phyloP scores from a whole-genome alignment of 1,284 basidiomycete genomes.

The Microbotryomycetes sp. region DNA sequence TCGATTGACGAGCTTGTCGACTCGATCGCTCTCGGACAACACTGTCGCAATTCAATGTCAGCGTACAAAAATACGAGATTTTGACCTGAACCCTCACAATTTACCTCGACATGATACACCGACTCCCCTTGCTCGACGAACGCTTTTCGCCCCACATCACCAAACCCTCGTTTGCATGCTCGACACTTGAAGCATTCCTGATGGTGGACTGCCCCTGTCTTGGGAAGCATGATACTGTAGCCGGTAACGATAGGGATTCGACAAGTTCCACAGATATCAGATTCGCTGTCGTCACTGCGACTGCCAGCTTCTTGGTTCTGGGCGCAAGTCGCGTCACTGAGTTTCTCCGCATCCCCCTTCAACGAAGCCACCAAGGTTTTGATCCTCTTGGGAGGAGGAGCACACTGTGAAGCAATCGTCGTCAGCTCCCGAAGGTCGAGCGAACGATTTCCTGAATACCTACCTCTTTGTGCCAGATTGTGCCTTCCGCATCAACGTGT shows the following conservation, averaged over 20 bases:
- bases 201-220: slow-evolving; percentile 14
- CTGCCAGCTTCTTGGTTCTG: background rate
- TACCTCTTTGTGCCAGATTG: slow-evolving; percentile 20
- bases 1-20: background rate
- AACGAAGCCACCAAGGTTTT: background rate
- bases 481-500: slow-evolving; percentile 12
- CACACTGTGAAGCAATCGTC: background rate
- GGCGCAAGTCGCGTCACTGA: background rate
- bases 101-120: slow-evolving; percentile 20
- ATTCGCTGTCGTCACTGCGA: background rate
- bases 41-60: background rate
- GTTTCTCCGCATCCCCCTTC: background rate
- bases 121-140: slow-evolving; percentile 17
- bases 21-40: background rate
- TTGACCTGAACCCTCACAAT: background rate
- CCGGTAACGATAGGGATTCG: slow-evolving; percentile 2
- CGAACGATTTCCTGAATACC: background rate
- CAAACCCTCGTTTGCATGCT: slow-evolving; percentile 2
- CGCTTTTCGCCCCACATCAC: background rate
- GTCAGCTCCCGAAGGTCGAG: too few relatives aligned
- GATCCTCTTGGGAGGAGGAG: background rate
- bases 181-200: slow-evolving; percentile 18
- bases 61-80: too few relatives aligned
- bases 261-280: slow-evolving; percentile 10
- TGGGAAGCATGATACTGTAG: slow-evolving; percentile 12